phyloP scores from a whole-genome alignment of 345 rosid species.

The Aurinia saxatilis region DNA sequence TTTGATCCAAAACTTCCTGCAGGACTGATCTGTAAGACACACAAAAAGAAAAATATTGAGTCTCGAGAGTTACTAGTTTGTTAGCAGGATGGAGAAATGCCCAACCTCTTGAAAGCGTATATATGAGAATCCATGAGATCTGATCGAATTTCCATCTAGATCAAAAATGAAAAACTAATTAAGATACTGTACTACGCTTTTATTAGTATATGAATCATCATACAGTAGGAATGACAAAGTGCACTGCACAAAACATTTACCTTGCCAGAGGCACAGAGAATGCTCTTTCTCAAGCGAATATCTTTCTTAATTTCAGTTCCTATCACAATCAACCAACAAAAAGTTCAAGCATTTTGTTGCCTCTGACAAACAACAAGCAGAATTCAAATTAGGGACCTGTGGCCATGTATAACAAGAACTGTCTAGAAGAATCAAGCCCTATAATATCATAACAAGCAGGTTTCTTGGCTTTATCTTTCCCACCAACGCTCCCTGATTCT shows the following conservation, averaged over 20 bases:
- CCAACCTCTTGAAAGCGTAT: slow-evolving; percentile 95
- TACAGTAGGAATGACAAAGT: neutral
- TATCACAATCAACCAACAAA: slow-evolving; percentile 24
- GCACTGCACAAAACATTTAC: slow-evolving; percentile 32
- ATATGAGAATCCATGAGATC: slow-evolving; percentile 97
- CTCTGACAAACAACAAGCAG: slow-evolving; percentile 3
- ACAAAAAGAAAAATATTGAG: slow-evolving; percentile 11
- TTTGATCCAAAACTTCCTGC: slow-evolving; percentile 63
- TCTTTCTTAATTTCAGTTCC: slow-evolving; percentile 83
- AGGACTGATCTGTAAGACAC: slow-evolving; percentile 55
- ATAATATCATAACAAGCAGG: slow-evolving; percentile 63
- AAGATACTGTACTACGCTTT: neutral
- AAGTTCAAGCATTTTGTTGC: slow-evolving; percentile 11
- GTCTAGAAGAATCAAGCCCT: slow-evolving; percentile 73
- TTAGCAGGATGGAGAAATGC: slow-evolving; percentile 1
- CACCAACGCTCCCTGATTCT: slow-evolving; percentile 62
- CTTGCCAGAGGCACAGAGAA: slow-evolving; percentile 84
- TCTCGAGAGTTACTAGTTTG: neutral
- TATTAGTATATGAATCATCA: neutral
- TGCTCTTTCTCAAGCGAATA: slow-evolving; percentile 56
- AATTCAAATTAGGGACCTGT: slow-evolving; percentile 42
- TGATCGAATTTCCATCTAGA: slow-evolving; percentile 85
- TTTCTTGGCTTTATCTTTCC: slow-evolving; percentile 90
- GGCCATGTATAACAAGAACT: slow-evolving; percentile 72
- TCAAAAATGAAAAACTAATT: slow-evolving; percentile 14